Conservation (phyloP, 1,284 basidiomycete genomes). For the Papiliotrema terrestris region DNA sequence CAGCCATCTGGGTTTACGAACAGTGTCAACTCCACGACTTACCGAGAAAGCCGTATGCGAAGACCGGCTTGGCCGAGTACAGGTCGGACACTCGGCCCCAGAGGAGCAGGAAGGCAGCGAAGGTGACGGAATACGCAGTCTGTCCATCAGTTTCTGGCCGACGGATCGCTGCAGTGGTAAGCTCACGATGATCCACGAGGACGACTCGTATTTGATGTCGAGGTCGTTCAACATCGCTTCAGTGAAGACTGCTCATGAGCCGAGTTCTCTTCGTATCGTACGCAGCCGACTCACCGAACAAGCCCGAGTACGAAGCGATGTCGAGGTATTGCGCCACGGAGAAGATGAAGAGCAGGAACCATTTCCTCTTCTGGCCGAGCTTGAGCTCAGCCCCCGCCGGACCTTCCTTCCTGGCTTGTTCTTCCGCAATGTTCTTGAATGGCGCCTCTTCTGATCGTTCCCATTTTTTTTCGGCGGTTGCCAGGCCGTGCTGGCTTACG, state of each 20-base stretch:
- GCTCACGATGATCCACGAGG: constrained; percentile 9
- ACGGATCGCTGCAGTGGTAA: background rate
- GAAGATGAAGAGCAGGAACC: constrained; percentile 26
- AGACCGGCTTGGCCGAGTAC: constrained; percentile 35
- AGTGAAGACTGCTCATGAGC: background rate
- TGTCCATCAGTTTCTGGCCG: constrained; percentile 1
- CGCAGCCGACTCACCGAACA: background rate
- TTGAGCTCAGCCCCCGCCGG: constrained; percentile 9
- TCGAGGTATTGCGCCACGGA: constrained; percentile 15
- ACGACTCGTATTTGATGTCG: constrained; percentile 2
- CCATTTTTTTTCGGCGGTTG: background rate
- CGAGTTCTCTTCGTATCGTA: too few species aligned
- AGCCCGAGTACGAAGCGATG: constrained; percentile 6
- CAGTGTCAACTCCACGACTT: constrained; percentile 9
- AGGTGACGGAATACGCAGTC: constrained; percentile 40
- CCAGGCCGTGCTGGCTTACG: background rate
- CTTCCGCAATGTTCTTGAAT: background rate
- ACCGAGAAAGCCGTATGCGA: constrained; percentile 28
- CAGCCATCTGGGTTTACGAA: background rate
- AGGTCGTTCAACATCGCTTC: background rate
- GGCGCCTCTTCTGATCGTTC: background rate
- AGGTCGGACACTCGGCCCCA: constrained; percentile 41
- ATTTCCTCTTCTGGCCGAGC: constrained; percentile 24
- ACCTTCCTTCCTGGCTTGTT: background rate
- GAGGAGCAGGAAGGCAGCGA: constrained; percentile 37